Conservation (phyloP, 2,329 filamentous ascomycete species). For the Fusarium pseudonygamai region DNA sequence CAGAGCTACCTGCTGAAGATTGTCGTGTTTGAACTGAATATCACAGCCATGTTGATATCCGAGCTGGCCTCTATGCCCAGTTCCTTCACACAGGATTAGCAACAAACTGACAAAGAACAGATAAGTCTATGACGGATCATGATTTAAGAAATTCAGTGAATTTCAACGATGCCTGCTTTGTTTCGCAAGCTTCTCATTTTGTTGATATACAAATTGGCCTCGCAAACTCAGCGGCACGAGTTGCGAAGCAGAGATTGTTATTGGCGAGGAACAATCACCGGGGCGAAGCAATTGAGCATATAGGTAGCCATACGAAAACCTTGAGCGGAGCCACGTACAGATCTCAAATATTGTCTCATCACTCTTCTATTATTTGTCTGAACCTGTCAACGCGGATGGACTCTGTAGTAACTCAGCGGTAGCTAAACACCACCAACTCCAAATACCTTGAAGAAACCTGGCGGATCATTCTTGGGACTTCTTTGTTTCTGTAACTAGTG, state of each 20-base stretch:
- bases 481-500: background rate
- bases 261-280: background rate
- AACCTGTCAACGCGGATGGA: background rate
- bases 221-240: background rate
- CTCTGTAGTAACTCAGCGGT: background rate
- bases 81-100: background rate
- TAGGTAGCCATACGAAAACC: background rate
- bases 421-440: background rate
- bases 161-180: background rate
- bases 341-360: background rate
- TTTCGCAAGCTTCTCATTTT: background rate
- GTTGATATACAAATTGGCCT: background rate
- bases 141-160: background rate
- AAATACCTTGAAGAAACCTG: background rate
- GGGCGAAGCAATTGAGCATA: background rate
- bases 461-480: background rate
- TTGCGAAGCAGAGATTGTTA: background rate
- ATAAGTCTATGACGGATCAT: background rate
- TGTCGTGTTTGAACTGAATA: background rate
- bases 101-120: background rate
- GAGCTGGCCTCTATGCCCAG: background rate
- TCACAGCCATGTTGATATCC: background rate
- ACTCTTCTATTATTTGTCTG: background rate
- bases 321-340: background rate
- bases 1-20: background rate